A percentile compares a stretch with the other conserved stretches of the same genome.
phyloP scores from a whole-genome alignment of 148 eudicot genomes.

The Pouteria glomerata region DNA sequence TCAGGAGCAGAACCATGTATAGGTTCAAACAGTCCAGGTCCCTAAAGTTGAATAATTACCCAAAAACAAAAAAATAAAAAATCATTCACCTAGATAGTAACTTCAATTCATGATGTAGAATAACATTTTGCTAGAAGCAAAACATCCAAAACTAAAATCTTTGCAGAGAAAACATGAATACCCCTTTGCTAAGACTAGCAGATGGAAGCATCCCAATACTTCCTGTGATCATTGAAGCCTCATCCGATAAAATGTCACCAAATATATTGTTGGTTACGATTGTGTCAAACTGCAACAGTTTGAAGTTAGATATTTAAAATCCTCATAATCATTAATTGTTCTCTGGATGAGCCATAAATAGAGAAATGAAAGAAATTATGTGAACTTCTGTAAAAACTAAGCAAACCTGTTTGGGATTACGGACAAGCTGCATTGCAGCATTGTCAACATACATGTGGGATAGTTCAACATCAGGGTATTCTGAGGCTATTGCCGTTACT shows the following conservation, averaged over 20 bases:
- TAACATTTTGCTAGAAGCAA: too few species aligned
- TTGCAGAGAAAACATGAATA: slow-evolving; percentile 18
- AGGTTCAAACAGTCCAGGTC: slow-evolving; percentile 96
- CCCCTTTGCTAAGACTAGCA: slow-evolving; percentile 82
- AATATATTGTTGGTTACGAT: slow-evolving; percentile 92
- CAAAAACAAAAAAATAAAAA: neutral
- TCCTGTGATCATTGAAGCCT: slow-evolving; percentile 95
- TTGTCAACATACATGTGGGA: slow-evolving; percentile 98
- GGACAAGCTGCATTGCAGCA: slow-evolving; percentile 98
- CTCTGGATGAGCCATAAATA: neutral
- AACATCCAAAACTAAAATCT: neutral
- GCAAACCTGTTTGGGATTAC: slow-evolving; percentile 87
- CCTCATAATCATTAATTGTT: neutral
- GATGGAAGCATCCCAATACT: slow-evolving; percentile 99
- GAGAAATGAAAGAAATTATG: neutral
- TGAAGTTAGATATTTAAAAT: neutral
- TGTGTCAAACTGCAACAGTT: slow-evolving; percentile 77
- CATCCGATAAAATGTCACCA: slow-evolving; percentile 93
- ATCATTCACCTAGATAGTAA: neutral
- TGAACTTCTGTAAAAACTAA: neutral
- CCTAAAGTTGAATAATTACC: slow-evolving; percentile 33
- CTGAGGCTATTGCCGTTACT: slow-evolving; percentile 62
- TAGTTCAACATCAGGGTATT: slow-evolving; percentile 92
- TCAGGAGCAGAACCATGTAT: slow-evolving; percentile 99
- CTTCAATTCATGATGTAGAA: neutral